Conservation (phyloP, 306 rosid species). For the Inga laurina region DNA sequence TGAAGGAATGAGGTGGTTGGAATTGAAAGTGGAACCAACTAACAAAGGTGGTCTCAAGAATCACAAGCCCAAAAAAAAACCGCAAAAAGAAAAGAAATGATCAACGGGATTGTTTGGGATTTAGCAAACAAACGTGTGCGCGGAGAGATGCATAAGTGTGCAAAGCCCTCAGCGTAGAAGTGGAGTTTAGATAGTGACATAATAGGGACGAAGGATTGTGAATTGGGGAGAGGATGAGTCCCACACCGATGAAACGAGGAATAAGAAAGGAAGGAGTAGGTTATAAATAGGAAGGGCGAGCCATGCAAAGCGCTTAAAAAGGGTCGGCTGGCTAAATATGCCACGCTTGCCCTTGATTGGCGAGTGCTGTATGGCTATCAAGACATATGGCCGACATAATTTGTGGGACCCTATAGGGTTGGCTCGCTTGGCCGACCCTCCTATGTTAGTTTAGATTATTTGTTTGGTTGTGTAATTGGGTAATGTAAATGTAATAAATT, state of each 20-base stretch:
- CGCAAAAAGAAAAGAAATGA: not conserved
- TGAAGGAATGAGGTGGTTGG: not conserved
- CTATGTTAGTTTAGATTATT: too few relatives aligned
- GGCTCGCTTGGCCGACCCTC: conserved; percentile 62
- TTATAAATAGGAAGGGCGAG: not conserved
- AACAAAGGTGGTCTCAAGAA: not conserved
- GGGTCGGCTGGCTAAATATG: conserved; percentile 95
- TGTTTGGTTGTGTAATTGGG: too few relatives aligned
- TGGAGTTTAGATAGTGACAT: not conserved
- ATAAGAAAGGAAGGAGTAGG: fast-evolving
- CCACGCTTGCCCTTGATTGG: conserved; percentile 53
- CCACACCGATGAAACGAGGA: conserved; percentile 28
- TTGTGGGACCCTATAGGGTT: conserved; percentile 59
- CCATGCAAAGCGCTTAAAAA: fast-evolving
- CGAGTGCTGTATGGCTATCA: conserved; percentile 83
- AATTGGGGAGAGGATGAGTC: not conserved
- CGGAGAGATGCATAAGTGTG: too few relatives aligned
- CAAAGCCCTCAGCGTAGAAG: too few relatives aligned
- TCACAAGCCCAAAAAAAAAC: not conserved
- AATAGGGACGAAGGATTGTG: not conserved
- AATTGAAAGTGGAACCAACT: not conserved
- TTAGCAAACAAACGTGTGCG: not conserved
- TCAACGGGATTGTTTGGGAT: not conserved
- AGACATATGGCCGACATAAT: conserved; percentile 91
- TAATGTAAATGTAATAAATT: too few relatives aligned